Base-by-base conservation (phyloP, 106 monocot genomes). In the Dactylorhiza incarnata region DNA sequence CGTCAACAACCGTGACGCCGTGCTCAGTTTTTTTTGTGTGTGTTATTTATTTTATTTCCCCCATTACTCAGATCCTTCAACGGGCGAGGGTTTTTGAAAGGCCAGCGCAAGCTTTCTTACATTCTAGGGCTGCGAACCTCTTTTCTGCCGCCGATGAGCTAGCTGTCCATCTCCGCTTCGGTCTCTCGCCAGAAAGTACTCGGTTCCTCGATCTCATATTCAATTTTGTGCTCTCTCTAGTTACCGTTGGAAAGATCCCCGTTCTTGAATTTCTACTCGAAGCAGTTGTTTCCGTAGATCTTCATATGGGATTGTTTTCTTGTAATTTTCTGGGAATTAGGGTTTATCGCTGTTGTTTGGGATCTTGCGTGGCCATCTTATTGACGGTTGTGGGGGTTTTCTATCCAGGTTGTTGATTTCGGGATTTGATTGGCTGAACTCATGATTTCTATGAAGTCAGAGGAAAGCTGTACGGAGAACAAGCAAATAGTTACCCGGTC, bases 381-480 rank as follows among this genome's bases (percentile, higher is more conserved):
- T 68, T 78, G 17, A 70, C 17, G 56, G 13, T 75, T 81, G 48
- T 81, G 43, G 1, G 37, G 54, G 14, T 54, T 54, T 54, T 54
- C 54, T 15, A 54, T 54, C 16, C 54, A 54, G 54, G 54, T 54
- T 11, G 14, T 5, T 26, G 13, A 45, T 58, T 72, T 71, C 48
- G 54, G 63, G 81, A 66, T 63, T 63, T 23, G 20, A 25, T 63
- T 7, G 53, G 12, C 72, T 71, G 81, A 37, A 47, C 22, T 19
- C 48, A 86, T 84, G 91, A 75, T 37, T 68, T 76, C 43, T 22
- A 74, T 80, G 80, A 83, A 81, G 83, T 54, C 83, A 9, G 84
- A 84, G 86, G 50, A 78, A 70, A 63, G 80, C 17, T 95, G 92
- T 50, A 87, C 87, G 66, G 95, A 92, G 89, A 92, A 95, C 75